Base-by-base conservation (phyloP, 306 rosid genomes). In the Cicer judaicum region DNA sequence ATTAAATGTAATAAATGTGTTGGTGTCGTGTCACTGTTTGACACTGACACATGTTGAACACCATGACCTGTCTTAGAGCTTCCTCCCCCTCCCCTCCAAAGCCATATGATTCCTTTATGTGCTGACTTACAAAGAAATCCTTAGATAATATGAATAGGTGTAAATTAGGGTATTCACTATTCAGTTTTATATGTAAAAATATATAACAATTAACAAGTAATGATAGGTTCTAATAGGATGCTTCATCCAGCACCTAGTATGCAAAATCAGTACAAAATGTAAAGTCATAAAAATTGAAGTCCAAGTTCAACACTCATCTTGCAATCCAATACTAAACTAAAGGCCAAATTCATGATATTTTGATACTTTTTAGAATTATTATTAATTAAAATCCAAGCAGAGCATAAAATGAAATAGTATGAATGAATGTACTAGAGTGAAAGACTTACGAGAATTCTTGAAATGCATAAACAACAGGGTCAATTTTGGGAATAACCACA, bases 381-480 rank as follows among this genome's bases (percentile, higher is more conserved):
- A 13, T 14, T 13, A 36, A 6, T 36, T 36, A 8, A n/a, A 36
- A 61, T 36, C 18, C 0, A 13, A 79, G 43, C 40, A 57, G 5
- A 75, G 53, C 42, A 67, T 0, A 16, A 15, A 15, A 75, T 38
- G 1, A n/a, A 62, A 74, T 5, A 56, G 24, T 24, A 53, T 38
- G 14, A 18, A 47, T 1, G 11, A 52, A 60, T 42, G 47, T 2
- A 40, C 38, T 14, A 12, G 2, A 6, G 46, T 18, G 36, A 74
- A 50, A 36, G 36, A 66, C 86, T 75, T 75, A 92, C 98, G 94
- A 84, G 87, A 90, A 94, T 84, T 91, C 98, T 74, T 86, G 96
- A 81, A 91, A 94, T 1, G 97, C 95, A 70, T 94, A 94, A 76
- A 90, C 89, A 34, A 78, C 82, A 21, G 99, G 99, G 85, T 94